A percentile compares a stretch with the other conserved stretches of the same genome.
These are phyloP conservation scores for Pachysolen tannophilus DNA, from an alignment of 805 yeast genomes.

Conservation along the genomic window DNA sequence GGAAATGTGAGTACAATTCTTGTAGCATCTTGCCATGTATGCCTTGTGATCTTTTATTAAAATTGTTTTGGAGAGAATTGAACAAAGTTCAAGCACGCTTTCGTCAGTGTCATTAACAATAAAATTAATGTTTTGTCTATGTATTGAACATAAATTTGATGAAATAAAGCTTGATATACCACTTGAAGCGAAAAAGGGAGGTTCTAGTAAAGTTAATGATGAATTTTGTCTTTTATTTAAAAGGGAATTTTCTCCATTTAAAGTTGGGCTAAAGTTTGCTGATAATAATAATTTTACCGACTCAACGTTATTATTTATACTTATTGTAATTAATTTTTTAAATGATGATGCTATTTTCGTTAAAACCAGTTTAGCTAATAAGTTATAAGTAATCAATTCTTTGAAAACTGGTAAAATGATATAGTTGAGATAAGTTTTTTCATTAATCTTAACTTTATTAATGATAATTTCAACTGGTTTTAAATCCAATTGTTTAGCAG, in stretches of 20 bases:
- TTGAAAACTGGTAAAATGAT: slow-evolving; percentile 17
- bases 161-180: background rate
- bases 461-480: slow-evolving; percentile 12
- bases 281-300: background rate
- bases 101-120: slow-evolving; percentile 11
- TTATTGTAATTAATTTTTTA: background rate
- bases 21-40: too few relatives aligned
- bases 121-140: background rate
- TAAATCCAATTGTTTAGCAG: slow-evolving; percentile 18
- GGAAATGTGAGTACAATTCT: too few relatives aligned
- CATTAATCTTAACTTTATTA: background rate
- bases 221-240: too few relatives aligned
- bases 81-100: slow-evolving; percentile 12
- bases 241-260: too few relatives aligned
- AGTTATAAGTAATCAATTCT: slow-evolving; percentile 18
- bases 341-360: background rate
- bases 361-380: slow-evolving; percentile 2
- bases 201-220: background rate
- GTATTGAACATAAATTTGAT: background rate
- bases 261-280: too few relatives aligned
- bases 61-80: too few relatives aligned
- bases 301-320: slow-evolving; percentile 4
- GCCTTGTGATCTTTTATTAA: too few relatives aligned
- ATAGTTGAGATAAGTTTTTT: slow-evolving; percentile 9
- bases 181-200: background rate